These are phyloP conservation scores for Dryadomyces quercivorus DNA, from an alignment of 2,329 filamentous ascomycete genomes.

Conservation along the genomic window DNA sequence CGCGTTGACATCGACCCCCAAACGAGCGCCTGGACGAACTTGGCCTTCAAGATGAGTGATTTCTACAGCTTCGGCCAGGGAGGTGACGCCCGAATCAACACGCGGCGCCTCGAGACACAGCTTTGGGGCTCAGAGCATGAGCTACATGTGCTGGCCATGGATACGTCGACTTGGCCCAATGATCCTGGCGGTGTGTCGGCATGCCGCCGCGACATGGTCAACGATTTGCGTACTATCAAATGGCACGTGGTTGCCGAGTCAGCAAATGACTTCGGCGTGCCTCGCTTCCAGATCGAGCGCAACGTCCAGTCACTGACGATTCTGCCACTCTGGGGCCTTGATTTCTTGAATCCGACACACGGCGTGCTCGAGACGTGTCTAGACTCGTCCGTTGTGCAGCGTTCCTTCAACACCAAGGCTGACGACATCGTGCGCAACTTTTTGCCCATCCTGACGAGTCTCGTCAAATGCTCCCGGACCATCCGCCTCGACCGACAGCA, in stretches of 20 bases:
- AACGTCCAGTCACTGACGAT: conserved; percentile 42
- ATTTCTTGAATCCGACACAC: conserved; percentile 38
- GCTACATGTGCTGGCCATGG: conserved; percentile 31
- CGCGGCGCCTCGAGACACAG: conserved; percentile 18
- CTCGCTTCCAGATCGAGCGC: conserved; percentile 41
- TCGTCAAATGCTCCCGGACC: conserved; percentile 33
- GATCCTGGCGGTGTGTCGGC: conserved; percentile 42
- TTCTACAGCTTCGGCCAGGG: conserved; percentile 24
- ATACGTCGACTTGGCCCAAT: conserved; percentile 37
- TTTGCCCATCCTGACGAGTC: conserved; percentile 28
- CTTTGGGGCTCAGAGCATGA: conserved; percentile 28
- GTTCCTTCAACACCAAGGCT: conserved; percentile 21
- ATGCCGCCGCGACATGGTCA: conserved; percentile 41
- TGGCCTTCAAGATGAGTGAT: conserved; percentile 24
- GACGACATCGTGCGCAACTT: conserved; percentile 31
- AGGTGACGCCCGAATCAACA: conserved; percentile 23
- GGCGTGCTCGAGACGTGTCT: conserved; percentile 41
- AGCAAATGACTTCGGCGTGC: conserved; percentile 41
- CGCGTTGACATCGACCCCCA: conserved; percentile 20
- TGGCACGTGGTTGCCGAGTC: conserved; percentile 43
- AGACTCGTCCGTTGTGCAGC: conserved; percentile 33
- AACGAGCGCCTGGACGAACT: conserved; percentile 19
- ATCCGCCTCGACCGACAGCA: conserved; percentile 26
- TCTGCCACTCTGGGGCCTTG: conserved; percentile 41
- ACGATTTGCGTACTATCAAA: conserved; percentile 37